phyloP scores from a whole-genome alignment of 192 early-diverging fungal genomes.

The Mortierella claussenii region DNA sequence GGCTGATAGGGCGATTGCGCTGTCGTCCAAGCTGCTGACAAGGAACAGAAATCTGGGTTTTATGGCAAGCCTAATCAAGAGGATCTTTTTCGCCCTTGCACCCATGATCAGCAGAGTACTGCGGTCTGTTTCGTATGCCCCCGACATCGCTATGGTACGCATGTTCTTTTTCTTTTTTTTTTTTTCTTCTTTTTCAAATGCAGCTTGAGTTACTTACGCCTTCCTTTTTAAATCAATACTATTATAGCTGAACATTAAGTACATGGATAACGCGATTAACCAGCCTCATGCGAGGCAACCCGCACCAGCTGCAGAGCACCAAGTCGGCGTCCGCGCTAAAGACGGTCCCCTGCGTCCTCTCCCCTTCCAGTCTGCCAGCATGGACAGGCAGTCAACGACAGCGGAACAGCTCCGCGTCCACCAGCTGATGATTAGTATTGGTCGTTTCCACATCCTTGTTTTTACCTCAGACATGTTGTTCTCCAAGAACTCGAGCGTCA shows the following conservation, averaged over 20 bases:
- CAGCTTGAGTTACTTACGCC: not conserved
- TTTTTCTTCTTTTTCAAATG: not conserved
- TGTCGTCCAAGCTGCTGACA: slow-evolving; percentile 15
- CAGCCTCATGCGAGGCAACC: not conserved
- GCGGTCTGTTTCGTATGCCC: not conserved
- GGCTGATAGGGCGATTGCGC: slow-evolving; percentile 29
- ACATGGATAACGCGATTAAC: slow-evolving; percentile 18
- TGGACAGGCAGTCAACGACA: not conserved
- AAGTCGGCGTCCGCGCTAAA: slow-evolving; percentile 21
- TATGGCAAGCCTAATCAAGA: not conserved
- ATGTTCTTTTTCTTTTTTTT: not conserved
- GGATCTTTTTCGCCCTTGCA: not conserved
- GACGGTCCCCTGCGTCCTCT: slow-evolving; percentile 6
- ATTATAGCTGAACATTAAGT: slow-evolving; percentile 21
- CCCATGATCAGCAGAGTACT: not conserved
- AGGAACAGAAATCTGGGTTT: not conserved
- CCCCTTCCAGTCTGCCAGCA: not conserved
- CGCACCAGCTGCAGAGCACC: not conserved
- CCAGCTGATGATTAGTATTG: slow-evolving; percentile 8
- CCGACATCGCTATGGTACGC: slow-evolving; percentile 24
- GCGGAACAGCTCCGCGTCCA: slow-evolving; percentile 1
- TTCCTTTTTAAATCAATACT: not conserved
- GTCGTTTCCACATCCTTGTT: slow-evolving; percentile 33
- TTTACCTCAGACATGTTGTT: slow-evolving; percentile 20
- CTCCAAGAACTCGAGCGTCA: not conserved